Base-by-base conservation (phyloP, 108 stramenopile genomes). In the Schizochytrium sp. region DNA sequence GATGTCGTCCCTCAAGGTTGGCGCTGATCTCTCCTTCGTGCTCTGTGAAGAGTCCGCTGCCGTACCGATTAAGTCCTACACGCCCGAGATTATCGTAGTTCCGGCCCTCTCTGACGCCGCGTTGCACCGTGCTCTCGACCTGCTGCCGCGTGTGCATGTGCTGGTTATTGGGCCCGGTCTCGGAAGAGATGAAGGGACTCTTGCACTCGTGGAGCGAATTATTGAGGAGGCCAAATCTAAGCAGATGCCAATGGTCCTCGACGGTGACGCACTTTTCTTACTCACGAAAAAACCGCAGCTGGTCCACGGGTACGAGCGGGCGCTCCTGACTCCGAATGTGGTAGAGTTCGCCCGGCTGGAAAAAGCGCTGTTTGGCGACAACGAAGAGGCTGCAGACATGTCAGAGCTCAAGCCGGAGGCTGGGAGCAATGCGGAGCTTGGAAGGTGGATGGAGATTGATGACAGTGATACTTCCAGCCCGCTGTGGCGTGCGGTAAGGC, bases 121-220 rank as follows among this genome's bases (percentile, higher is more conserved):
- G 8, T 95, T 95, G 91, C 94, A 95, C 42, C 44, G 88, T n/a
- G 87, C 89, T 53, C 92, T 98, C 59, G 89, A 64, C 4, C 47
- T 87, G 53, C 91, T 97, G 53, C 93, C 92, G 13, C 72, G 92
- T 46, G 91, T 97, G 58, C 97, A 98, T 89, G 91, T 89, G 41
- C 72, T 98, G 47, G 96, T 98, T 72, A 89, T 99, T 53, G 98
- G 98, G 13, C 98, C 98, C 40, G 98, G 98, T 28, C 89, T 99
- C 88, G 98, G 98, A 4, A 93, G 98, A 1, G 93, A 96, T 89
- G 94, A 93, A 2, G 53, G 91, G 44, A 96, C 97, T 1, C 90
- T 97, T 38, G 61, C 88, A 46, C 95, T 93, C 3, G 94, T 93
- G 13, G 87, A 92, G 42, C 53, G 57, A n/a, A 92, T 98, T 38